A percentile compares a stretch with the other conserved stretches of the same genome.
These are phyloP conservation scores for Fusarium robinianum DNA, from an alignment of 2,329 filamentous ascomycete species.

Conservation along the genomic window DNA sequence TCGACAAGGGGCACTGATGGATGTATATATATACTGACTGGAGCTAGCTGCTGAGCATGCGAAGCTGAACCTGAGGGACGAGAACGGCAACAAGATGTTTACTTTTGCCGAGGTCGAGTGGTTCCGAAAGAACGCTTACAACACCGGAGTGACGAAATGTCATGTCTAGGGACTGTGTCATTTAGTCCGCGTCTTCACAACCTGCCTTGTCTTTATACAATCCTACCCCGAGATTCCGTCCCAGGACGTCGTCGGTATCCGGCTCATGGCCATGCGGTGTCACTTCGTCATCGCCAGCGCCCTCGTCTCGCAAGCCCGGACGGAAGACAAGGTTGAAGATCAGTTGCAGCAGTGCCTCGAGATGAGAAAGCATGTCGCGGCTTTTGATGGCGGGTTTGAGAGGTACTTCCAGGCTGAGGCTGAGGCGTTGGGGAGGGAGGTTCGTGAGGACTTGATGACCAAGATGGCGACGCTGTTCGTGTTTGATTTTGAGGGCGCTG, in stretches of 20 bases:
- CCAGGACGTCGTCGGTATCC: constrained; percentile 52
- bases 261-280: constrained; percentile 68
- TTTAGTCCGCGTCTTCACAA: constrained; percentile 60
- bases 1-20: too few species aligned
- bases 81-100: constrained; percentile 56
- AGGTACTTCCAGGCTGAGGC: constrained; percentile 46
- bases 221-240: constrained; percentile 55
- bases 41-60: constrained; percentile 37
- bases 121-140: constrained; percentile 85
- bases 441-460: too few species aligned
- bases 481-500: constrained; percentile 78
- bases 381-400: constrained; percentile 65
- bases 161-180: constrained; percentile 57
- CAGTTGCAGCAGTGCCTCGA: constrained; percentile 65
- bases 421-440: too few species aligned
- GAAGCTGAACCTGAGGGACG: constrained; percentile 44
- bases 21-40: constrained; percentile 21
- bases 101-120: constrained; percentile 72
- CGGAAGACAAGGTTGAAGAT: constrained; percentile 53
- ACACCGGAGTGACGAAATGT: constrained; percentile 68
- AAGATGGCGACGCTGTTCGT: constrained; percentile 69
- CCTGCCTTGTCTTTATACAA: constrained; percentile 57
- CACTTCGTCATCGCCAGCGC: constrained; percentile 67
- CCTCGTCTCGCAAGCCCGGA: constrained; percentile 56
- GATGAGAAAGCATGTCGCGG: constrained; percentile 62